Conservation (phyloP, 345 rosid genomes). For the Ceriops zippeliana region DNA sequence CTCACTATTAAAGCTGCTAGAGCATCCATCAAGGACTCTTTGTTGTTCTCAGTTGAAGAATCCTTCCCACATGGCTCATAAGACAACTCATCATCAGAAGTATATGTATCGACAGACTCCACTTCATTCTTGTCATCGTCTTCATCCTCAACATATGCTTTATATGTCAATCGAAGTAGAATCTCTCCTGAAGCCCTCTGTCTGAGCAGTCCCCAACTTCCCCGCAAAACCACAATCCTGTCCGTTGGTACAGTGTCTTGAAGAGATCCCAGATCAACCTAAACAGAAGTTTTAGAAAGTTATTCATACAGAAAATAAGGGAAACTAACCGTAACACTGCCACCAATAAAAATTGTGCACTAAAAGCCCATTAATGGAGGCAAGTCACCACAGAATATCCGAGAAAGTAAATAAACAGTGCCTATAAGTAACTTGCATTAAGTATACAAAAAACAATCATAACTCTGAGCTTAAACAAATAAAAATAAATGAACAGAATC, state of each 20-base stretch:
- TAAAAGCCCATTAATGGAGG: constrained; percentile 5
- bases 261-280: constrained; percentile 80
- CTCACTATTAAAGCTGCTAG: constrained; percentile 88
- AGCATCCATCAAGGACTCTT: constrained; percentile 92
- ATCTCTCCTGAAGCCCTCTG: constrained; percentile 81
- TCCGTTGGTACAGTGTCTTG: constrained; percentile 96
- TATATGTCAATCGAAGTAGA: constrained; percentile 84
- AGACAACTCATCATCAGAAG: constrained; percentile 71
- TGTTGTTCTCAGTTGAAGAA: constrained; percentile 41
- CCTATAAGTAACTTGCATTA: no score
- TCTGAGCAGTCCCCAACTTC: constrained; percentile 75
- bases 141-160: constrained; percentile 97
- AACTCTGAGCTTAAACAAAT: no score
- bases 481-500: no score
- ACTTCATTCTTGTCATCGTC: constrained; percentile 64
- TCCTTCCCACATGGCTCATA: constrained; percentile 31
- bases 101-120: constrained; percentile 43
- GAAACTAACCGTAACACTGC: not conserved
- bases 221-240: constrained; percentile 60
- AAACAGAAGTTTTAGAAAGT: constrained; percentile 23
- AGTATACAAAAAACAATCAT: no score
- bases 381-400: constrained; percentile 1
- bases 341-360: not conserved
- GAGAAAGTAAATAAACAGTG: not conserved
- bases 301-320: constrained; percentile 5